phyloP scores from a whole-genome alignment of 352 stramenopile species.

The Globisporangium barbulae region DNA sequence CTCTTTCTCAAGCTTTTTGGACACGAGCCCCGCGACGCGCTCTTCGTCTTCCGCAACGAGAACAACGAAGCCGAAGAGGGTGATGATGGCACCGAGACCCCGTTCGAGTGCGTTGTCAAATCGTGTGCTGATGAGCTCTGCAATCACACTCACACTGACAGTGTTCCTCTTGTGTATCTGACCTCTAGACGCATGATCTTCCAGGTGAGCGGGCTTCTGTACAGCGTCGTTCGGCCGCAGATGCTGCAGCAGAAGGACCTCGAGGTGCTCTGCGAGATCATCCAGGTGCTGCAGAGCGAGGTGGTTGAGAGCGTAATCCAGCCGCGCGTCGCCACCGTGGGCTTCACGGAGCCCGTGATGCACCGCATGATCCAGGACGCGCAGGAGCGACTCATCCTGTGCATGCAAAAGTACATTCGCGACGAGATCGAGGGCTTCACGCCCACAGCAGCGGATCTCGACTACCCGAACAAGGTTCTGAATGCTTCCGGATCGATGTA shows the following conservation, averaged over 20 bases:
- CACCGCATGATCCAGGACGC: conserved; percentile 83
- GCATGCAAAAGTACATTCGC: conserved; percentile 81
- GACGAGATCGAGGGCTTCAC: conserved; percentile 82
- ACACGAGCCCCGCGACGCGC: conserved; percentile 45
- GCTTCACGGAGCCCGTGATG: conserved; percentile 69
- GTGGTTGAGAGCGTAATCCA: conserved; percentile 72
- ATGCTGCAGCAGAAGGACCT: conserved; percentile 74
- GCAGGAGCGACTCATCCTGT: conserved; percentile 79
- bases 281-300: conserved; percentile 75
- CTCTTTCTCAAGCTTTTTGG: conserved; percentile 75
- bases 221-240: conserved; percentile 64
- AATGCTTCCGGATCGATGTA: conserved; percentile 45
- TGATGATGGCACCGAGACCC: conserved; percentile 45
- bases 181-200: conserved; percentile 62
- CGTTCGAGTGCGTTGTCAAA: conserved; percentile 57
- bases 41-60: conserved; percentile 46
- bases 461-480: conserved; percentile 74
- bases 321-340: conserved; percentile 43
- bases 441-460: conserved; percentile 43
- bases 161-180: not conserved
- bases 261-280: conserved; percentile 71
- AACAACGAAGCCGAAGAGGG: conserved; percentile 27
- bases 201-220: conserved; percentile 67
- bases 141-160: not conserved
- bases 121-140: not conserved